These are phyloP conservation scores for Penicillium fuscoglaucum DNA, from an alignment of 2,329 filamentous ascomycete species.

Conservation along the genomic window DNA sequence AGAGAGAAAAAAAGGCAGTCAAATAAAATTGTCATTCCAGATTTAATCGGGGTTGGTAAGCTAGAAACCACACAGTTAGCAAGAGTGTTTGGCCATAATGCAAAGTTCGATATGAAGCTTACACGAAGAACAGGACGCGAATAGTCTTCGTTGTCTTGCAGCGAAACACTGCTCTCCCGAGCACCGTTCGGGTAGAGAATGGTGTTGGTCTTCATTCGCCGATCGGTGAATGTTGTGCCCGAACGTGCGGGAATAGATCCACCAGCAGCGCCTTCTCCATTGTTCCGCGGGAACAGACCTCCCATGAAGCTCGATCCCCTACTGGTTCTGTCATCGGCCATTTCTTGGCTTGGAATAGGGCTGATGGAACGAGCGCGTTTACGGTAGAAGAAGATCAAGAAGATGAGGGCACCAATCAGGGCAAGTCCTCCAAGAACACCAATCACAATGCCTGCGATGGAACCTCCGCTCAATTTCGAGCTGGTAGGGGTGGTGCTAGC, in stretches of 20 bases:
- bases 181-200: conserved; percentile 43
- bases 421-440: conserved; percentile 43
- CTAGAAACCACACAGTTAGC: conserved; percentile 26
- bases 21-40: conserved; percentile 9
- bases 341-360: conserved; percentile 34
- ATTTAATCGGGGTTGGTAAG: conserved; percentile 40
- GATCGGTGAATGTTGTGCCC: conserved; percentile 43
- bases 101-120: conserved; percentile 20
- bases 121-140: conserved; percentile 48
- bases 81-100: not conserved
- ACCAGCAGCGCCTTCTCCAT: conserved; percentile 15
- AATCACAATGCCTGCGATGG: conserved; percentile 48
- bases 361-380: conserved; percentile 36
- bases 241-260: conserved; percentile 20
- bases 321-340: conserved; percentile 34
- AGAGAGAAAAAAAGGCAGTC: conserved; percentile 17
- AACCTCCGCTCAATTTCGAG: conserved; percentile 41
- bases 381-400: conserved; percentile 42
- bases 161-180: conserved; percentile 47
- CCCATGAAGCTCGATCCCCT: conserved; percentile 38
- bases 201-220: conserved; percentile 47
- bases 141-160: conserved; percentile 52
- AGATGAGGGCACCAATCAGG: conserved; percentile 38
- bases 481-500: conserved; percentile 13
- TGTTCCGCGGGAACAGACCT: conserved; percentile 34